These are phyloP conservation scores for Paecilomyces niveus DNA, from an alignment of 2,329 filamentous ascomycete species.

Conservation along the genomic window DNA sequence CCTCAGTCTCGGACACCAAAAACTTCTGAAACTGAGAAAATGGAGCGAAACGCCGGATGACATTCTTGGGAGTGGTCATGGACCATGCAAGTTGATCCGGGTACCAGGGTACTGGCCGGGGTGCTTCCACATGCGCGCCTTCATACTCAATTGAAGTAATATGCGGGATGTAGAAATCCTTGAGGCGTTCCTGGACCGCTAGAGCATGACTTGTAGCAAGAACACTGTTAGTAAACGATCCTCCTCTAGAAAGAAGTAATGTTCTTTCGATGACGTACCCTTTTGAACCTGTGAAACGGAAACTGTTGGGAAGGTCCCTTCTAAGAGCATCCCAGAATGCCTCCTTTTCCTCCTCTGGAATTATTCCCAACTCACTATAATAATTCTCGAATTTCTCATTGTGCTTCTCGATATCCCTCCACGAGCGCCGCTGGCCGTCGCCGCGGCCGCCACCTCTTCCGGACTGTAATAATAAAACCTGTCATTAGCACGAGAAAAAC, in stretches of 20 bases:
- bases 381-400: slow-evolving; percentile 82
- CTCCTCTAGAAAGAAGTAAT: neutral
- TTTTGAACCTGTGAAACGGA: slow-evolving; percentile 93
- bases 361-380: slow-evolving; percentile 70
- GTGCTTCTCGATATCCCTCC: slow-evolving; percentile 61
- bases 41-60: slow-evolving; percentile 85
- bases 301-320: slow-evolving; percentile 89
- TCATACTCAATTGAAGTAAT: slow-evolving; percentile 81
- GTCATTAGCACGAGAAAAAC: neutral
- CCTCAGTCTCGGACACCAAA: slow-evolving; percentile 90
- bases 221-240: neutral
- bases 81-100: slow-evolving; percentile 92
- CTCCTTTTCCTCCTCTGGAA: slow-evolving; percentile 69
- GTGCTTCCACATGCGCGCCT: slow-evolving; percentile 73
- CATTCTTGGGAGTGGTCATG: slow-evolving; percentile 96
- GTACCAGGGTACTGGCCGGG: slow-evolving; percentile 80
- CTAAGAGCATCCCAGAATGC: slow-evolving; percentile 79
- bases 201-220: slow-evolving; percentile 66
- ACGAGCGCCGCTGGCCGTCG: slow-evolving; percentile 37
- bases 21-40: slow-evolving; percentile 97
- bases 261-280: slow-evolving; percentile 48
- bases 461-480: neutral
- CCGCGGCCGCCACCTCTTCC: slow-evolving; percentile 36
- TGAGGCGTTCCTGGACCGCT: slow-evolving; percentile 79
- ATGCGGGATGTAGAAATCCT: slow-evolving; percentile 82